phyloP scores from a whole-genome alignment of 2,329 filamentous ascomycete species.

The Conoideocrella luteorostrata region DNA sequence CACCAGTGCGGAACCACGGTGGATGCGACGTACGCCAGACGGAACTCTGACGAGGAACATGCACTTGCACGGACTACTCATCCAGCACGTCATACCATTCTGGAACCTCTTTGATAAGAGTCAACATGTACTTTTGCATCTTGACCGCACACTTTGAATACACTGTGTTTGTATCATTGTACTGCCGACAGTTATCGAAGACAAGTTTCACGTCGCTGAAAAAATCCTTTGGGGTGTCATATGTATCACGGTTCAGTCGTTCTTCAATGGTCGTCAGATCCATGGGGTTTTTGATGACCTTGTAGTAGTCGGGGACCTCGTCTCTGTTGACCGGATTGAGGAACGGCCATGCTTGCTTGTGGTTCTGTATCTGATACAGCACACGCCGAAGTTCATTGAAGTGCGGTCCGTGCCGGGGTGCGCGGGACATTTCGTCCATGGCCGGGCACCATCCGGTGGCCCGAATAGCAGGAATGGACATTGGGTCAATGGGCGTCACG shows the following conservation, averaged over 20 bases:
- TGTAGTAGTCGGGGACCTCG: slow-evolving; percentile 97
- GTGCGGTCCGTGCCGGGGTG: slow-evolving; percentile 91
- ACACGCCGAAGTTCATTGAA: slow-evolving; percentile 91
- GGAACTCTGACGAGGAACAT: too few species aligned
- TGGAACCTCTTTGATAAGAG: slow-evolving; percentile 81
- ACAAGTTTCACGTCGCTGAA: slow-evolving; percentile 81
- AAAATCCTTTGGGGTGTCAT: slow-evolving; percentile 87
- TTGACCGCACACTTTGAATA: slow-evolving; percentile 95
- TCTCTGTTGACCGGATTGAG: slow-evolving; percentile 88
- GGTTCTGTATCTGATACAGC: slow-evolving; percentile 92
- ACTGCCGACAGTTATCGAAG: slow-evolving; percentile 90
- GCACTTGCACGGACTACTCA: slow-evolving; percentile 27
- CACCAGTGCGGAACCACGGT: too few species aligned
- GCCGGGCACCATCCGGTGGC: slow-evolving; percentile 92
- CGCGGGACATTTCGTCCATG: slow-evolving; percentile 94
- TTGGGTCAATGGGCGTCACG: slow-evolving; percentile 69
- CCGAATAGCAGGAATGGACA: slow-evolving; percentile 81
- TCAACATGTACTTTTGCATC: slow-evolving; percentile 91
- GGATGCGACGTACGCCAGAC: too few species aligned
- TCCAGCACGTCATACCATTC: slow-evolving; percentile 71
- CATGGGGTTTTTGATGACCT: slow-evolving; percentile 97
- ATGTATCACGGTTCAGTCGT: slow-evolving; percentile 79
- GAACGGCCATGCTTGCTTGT: slow-evolving; percentile 91
- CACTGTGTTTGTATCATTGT: slow-evolving; percentile 91
- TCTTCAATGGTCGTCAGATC: slow-evolving; percentile 92